These are phyloP conservation scores for Cordyceps tenuipes DNA, from an alignment of 2,329 filamentous ascomycete genomes.

Conservation along the genomic window DNA sequence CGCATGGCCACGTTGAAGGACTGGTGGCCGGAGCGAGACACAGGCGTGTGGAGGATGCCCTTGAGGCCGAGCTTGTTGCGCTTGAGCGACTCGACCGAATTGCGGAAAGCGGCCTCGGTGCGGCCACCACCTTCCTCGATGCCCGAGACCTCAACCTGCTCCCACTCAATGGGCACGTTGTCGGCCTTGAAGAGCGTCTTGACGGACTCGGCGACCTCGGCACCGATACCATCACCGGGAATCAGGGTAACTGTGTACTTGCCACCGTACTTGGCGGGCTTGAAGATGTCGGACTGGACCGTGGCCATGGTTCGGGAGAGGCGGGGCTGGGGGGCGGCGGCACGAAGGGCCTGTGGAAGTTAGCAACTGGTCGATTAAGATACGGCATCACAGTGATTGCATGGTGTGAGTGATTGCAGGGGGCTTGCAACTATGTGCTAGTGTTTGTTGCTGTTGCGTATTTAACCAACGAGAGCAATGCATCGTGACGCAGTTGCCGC, in stretches of 20 bases:
- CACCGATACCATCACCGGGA: slow-evolving; percentile 96
- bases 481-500: neutral
- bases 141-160: slow-evolving; percentile 93
- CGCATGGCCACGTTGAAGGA: slow-evolving; percentile 99
- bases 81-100: slow-evolving; percentile 90
- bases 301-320: slow-evolving; percentile 61
- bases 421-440: neutral
- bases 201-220: slow-evolving; percentile 94
- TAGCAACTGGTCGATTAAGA: neutral
- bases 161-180: slow-evolving; percentile 97
- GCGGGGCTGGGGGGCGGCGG: slow-evolving; percentile 37
- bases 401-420: neutral
- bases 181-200: slow-evolving; percentile 99
- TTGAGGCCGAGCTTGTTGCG: slow-evolving; percentile 99
- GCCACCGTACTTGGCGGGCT: slow-evolving; percentile 96
- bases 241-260: slow-evolving; percentile 99
- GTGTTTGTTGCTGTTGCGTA: neutral
- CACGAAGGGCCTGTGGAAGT: slow-evolving; percentile 40
- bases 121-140: slow-evolving; percentile 77
- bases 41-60: slow-evolving; percentile 96
- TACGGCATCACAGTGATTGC: neutral
- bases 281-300: slow-evolving; percentile 92
- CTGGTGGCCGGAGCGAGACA: slow-evolving; percentile 94
- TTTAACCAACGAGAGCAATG: neutral
- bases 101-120: slow-evolving; percentile 89